Evolutionary conservation across 345 rosid genomes (phyloP).

Genomic region (Eutrema heterophyllum): DNA sequence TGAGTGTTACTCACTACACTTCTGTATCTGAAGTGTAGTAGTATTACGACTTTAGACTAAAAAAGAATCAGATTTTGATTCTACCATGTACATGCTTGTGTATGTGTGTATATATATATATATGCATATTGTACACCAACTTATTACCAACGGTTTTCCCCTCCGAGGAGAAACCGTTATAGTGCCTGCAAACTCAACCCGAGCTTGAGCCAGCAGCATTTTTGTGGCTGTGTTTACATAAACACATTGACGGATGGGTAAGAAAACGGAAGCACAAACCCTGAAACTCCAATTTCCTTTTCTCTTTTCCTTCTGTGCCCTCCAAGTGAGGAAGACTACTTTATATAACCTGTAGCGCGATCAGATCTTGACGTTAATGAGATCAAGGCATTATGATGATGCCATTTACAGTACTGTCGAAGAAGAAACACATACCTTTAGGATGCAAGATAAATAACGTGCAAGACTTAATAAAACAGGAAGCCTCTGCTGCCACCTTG

Average conservation of each 20-base stretch:
- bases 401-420: neutral
- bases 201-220: slow-evolving; percentile 12
- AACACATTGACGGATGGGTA: slow-evolving; percentile 23
- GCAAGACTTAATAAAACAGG: slow-evolving; percentile 30
- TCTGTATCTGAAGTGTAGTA: slow-evolving; percentile 26
- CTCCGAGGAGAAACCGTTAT: neutral
- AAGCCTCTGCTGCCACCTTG: slow-evolving; percentile 18
- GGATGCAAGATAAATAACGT: slow-evolving; percentile 25
- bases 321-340: slow-evolving; percentile 23
- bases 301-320: slow-evolving; percentile 12
- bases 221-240: slow-evolving; percentile 18
- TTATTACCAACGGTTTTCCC: slow-evolving; percentile 19
- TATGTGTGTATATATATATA: slow-evolving; percentile 16
- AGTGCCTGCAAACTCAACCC: slow-evolving; percentile 23
- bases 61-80: slow-evolving; percentile 36
- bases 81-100: slow-evolving; percentile 29
- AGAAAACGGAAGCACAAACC: slow-evolving; percentile 23
- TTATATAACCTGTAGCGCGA: slow-evolving; percentile 11
- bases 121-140: slow-evolving; percentile 20
- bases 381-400: neutral
- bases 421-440: slow-evolving; percentile 14
- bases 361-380: neutral
- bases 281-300: slow-evolving; percentile 22
- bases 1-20: slow-evolving; percentile 23
- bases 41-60: slow-evolving; percentile 8